Base-by-base conservation (phyloP, 441 rosid genomes). In the Breynia disticha region DNA sequence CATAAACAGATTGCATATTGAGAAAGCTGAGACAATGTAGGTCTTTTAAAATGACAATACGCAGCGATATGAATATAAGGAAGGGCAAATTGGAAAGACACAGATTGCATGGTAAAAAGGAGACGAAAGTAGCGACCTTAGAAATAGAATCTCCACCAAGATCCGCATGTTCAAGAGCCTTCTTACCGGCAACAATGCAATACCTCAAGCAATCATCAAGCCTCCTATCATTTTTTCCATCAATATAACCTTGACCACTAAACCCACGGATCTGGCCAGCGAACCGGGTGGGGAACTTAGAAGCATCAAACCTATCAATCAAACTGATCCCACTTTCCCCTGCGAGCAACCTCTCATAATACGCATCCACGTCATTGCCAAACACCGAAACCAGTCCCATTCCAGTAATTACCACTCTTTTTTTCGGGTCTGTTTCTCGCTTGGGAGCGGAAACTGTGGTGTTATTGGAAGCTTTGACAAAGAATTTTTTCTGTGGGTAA, bases 231-330 rank as follows among this genome's bases (percentile, higher is more conserved):
- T 88, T 88, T 78, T 91, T 91, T 48, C 94, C 95, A 64, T 88
- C 95, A 57, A 91, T 87, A 67, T 82, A 83, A 4, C 97, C 98
- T 55, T 81, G 63, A 0, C 94, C 66, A 57, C 39, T 64, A 71
- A 91, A 91, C 48, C 95, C 97, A 49, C 85, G 87, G 80, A 91
- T 86, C 97, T 91, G 98, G 17, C 97, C 98, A 8, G 77, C 98
- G 72, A 91, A 88, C 63, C 97, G 73, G 53, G 97, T 88, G 0
- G 98, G 97, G 60, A 91, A 88, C 78, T 88, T 88, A 18, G 94
- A 88, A 1, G 97, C 95, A 62, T 91, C 98, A 58, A 91, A 90
- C 17, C 98, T 76, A 66, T 91, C 98, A 56, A 91, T 91, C 18
- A 65, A 70, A 22, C 86, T 77, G 71, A 91, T 87, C 61, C 97